These are phyloP conservation scores for Yarrowia bubula DNA, from an alignment of 805 yeast genomes.

Conservation along the genomic window DNA sequence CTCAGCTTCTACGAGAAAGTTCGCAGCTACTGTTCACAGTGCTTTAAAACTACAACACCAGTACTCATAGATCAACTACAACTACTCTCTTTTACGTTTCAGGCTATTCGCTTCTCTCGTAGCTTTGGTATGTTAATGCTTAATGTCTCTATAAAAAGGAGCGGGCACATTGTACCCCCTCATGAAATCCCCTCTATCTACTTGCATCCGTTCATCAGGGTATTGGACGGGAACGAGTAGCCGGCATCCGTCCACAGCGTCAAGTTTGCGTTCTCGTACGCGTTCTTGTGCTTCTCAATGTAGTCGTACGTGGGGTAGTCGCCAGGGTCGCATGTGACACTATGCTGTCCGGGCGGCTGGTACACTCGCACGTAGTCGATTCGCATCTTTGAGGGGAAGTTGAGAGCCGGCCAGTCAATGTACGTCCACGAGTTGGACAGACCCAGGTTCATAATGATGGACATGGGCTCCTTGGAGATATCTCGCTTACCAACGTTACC, in stretches of 20 bases:
- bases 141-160: constrained; percentile 24
- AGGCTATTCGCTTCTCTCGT: no score
- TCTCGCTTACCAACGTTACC: constrained; percentile 86
- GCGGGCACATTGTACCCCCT: neutral
- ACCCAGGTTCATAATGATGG: constrained; percentile 83
- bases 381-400: constrained; percentile 74
- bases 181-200: neutral
- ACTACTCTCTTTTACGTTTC: no score
- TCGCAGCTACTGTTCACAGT: no score
- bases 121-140: neutral
- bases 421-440: constrained; percentile 90
- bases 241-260: constrained; percentile 80
- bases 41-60: no score
- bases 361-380: constrained; percentile 89
- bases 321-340: constrained; percentile 79
- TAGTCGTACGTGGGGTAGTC: constrained; percentile 85
- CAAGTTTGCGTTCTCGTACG: constrained; percentile 65
- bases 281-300: constrained; percentile 64
- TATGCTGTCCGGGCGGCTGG: constrained; percentile 66
- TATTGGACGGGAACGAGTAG: constrained; percentile 63
- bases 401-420: constrained; percentile 78
- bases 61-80: no score
- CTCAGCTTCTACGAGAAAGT: no score
- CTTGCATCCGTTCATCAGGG: constrained; percentile 45
- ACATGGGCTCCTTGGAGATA: constrained; percentile 89